Base-by-base conservation (phyloP, 352 stramenopile species). In the Phytophthora pistaciae region DNA sequence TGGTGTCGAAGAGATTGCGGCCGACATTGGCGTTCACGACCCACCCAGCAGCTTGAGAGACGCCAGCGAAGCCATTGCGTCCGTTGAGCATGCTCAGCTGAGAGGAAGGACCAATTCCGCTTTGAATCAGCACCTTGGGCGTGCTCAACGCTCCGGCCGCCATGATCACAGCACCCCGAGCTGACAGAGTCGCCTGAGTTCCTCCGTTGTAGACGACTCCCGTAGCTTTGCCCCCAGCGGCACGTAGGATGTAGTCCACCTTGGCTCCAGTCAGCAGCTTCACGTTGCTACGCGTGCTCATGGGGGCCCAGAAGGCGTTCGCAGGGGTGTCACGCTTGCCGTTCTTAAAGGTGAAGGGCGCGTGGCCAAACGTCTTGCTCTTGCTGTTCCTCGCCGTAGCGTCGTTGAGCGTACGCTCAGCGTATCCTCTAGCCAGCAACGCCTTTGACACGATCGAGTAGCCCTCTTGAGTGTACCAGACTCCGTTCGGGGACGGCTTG, bases 51-150 rank as follows among this genome's bases (percentile, higher is more conserved):
- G 60, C 31, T 27, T 72, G 53, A 20, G 71, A 70, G 44, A 91
- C 68, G 53, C 83, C 83, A 40, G 75, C 61, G 56, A 91, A 91
- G n/a, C 78, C 68, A 52, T 61, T 74, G n/a, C 46, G 60, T 31
- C 60, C 58, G 46, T 75, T 77, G 2, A 89, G 75, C 65, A 87
- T 23, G 4, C 44, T 66, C 3, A 96, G 74, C 57, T 93, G 80
- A 18, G 82, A 57, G 16, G 52, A 59, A 8, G 84, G 83, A 5
- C 90, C 91, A 55, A 97, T 82, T 21, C 88, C 91, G 57, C 73
- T 90, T 48, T 92, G 78, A 63, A 94, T 86, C 1, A 97, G 73
- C 10, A 97, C 75, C 56, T 96, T 92, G 11, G 91, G 89, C 5
- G 89, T 91, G 52, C 78, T 77, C 20, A 92, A 61, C 1, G 90